Conservation (phyloP, 495 filamentous ascomycete species). For the Aspergillus kassunensis region DNA sequence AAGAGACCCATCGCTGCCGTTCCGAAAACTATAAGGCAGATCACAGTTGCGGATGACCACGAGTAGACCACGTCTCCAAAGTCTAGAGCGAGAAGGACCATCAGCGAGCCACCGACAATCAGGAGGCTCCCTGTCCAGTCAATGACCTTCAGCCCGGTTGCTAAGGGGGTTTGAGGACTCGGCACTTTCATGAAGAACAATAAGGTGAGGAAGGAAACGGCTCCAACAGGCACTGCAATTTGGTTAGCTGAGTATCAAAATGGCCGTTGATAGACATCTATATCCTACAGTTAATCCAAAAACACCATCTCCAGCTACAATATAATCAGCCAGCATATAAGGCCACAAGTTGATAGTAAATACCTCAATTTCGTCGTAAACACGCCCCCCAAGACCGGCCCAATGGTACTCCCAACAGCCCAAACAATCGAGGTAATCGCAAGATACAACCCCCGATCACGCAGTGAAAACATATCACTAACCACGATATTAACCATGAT, state of each 20-base stretch:
- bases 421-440: no score
- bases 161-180: slow-evolving; percentile 40
- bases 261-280: no score
- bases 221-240: slow-evolving; percentile 40
- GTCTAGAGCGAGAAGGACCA: slow-evolving; percentile 68
- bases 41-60: slow-evolving; percentile 63
- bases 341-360: no score
- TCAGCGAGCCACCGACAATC: slow-evolving; percentile 61
- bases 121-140: slow-evolving; percentile 62
- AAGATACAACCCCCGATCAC: slow-evolving; percentile 63
- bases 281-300: no score
- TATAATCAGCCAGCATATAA: no score
- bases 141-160: slow-evolving; percentile 60
- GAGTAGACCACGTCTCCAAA: slow-evolving; percentile 62
- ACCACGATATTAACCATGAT: no score
- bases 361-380: no score
- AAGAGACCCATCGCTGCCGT: slow-evolving; percentile 53
- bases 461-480: no score
- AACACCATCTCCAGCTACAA: not conserved
- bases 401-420: no score
- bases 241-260: no score
- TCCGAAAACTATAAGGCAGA: slow-evolving; percentile 72
- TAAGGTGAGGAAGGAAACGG: slow-evolving; percentile 52
- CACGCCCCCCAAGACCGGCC: no score
- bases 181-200: not conserved